Conservation (phyloP, 768 basidiomycete genomes). For the Lentinula guzmanii region DNA sequence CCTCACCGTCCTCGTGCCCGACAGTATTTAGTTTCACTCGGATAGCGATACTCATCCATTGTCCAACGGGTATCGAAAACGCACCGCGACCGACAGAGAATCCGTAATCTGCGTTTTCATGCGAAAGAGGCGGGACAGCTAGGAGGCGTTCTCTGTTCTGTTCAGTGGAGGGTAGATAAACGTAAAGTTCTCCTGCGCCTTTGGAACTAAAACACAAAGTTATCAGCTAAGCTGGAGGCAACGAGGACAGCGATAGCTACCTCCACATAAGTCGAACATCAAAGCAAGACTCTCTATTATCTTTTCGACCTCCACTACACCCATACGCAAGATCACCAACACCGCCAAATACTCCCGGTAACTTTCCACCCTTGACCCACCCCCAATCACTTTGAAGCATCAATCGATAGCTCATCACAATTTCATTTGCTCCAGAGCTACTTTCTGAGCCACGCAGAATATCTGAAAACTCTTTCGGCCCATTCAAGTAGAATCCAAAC, state of each 20-base stretch:
- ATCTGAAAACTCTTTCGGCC: conserved; percentile 37
- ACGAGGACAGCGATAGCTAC: conserved; percentile 21
- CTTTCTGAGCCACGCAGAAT: conserved; percentile 15
- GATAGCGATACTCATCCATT: conserved; percentile 60
- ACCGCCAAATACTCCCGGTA: conserved; percentile 66
- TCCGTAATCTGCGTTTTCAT: conserved; percentile 53
- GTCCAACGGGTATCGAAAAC: conserved; percentile 44
- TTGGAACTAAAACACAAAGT: conserved; percentile 29
- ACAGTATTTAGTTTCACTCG: conserved; percentile 66
- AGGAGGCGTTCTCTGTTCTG: conserved; percentile 37
- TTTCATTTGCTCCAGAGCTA: conserved; percentile 40
- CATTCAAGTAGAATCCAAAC: conserved; percentile 64
- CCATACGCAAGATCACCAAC: conserved; percentile 50
- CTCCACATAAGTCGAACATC: conserved; percentile 73
- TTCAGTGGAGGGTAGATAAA: conserved; percentile 53
- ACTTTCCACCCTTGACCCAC: conserved; percentile 71
- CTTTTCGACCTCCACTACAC: conserved; percentile 64
- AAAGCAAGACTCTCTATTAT: conserved; percentile 62
- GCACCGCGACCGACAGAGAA: conserved; percentile 63
- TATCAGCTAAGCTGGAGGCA: not conserved
- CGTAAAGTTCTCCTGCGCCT: conserved; percentile 60
- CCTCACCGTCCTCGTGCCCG: conserved; percentile 49
- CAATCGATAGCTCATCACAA: conserved; percentile 58
- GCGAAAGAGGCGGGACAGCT: conserved; percentile 41
- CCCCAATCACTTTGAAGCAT: conserved; percentile 59